Base-by-base conservation (phyloP, 495 filamentous ascomycete genomes). In the Xylaria flabelliformis region DNA sequence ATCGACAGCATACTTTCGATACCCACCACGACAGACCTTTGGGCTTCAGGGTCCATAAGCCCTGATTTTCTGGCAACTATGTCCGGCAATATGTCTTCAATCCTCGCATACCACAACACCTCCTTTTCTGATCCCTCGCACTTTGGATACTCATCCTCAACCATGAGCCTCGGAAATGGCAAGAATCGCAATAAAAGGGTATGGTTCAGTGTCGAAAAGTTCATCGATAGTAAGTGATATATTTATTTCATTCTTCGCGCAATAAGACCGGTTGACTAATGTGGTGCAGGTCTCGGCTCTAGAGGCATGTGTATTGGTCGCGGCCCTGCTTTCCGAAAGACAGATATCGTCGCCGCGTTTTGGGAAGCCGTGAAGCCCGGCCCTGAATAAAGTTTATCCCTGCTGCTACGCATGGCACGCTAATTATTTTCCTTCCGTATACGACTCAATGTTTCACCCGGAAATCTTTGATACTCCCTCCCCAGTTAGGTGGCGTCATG, bases 281-380 rank as follows among this genome's bases (percentile, higher is more conserved):
- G n/a, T n/a, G n/a, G n/a, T n/a, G n/a, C 58, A 89, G 86, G 83
- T 69, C 74, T 89, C 56, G 76, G 87, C 61, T 77, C 71, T 50
- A 73, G 76, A 29, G 85, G 79, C 5, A 84, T 89, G 0, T 93
- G 91, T 79, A 82, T 92, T 0, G 91, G 91, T 0, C 81, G 89
- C 13, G 77, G 87, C 3, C 90, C 91, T 4, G 91, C 90, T 1
- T 89, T 90, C 59, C 84, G 84, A 48, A 83, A 82, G 58, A 79
- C 73, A 56, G 90, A 92, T 75, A 87, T 93, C 8, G 88, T 91
- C 72, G 74, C 67, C 26, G 85, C 91, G 41, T 87, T 92, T 58
- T 82, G 84, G 81, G 69, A 74, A 26, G 77, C 82, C 48, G 74
- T 26, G 36, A 58, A 34, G 51, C 51, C 61, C 0, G 69, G 48